These are phyloP conservation scores for Curvularia hawaiiensis DNA, from an alignment of 2,329 filamentous ascomycete genomes.

Conservation along the genomic window DNA sequence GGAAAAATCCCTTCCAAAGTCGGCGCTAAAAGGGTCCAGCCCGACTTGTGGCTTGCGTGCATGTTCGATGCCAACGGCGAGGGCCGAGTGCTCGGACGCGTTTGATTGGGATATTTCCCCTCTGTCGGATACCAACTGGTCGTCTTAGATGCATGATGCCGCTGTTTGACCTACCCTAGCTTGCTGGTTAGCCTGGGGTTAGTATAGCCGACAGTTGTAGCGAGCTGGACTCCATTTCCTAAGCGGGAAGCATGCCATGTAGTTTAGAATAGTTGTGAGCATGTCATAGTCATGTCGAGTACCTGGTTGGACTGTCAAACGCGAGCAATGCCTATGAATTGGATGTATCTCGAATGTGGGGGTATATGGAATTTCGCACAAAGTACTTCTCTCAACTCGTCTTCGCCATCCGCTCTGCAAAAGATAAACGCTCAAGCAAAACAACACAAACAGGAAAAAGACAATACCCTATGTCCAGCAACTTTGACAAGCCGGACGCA, in stretches of 20 bases:
- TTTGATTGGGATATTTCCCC: conserved; percentile 7
- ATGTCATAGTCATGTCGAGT: background rate
- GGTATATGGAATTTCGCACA: conserved; percentile 13
- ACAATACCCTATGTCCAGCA: conserved; percentile 8
- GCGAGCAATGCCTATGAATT: background rate
- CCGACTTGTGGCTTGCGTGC: conserved; percentile 38
- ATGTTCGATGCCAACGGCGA: conserved; percentile 19
- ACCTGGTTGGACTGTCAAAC: background rate
- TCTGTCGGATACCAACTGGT: background rate
- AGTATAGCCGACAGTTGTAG: background rate
- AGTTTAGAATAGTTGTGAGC: background rate
- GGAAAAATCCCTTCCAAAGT: background rate
- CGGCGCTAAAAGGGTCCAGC: conserved; percentile 29
- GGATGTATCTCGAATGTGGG: conserved; percentile 4
- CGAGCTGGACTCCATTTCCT: background rate
- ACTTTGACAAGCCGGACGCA: conserved; percentile 7
- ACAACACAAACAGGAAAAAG: background rate
- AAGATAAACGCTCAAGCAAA: background rate
- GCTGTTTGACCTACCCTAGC: background rate
- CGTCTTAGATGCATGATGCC: background rate
- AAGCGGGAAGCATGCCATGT: background rate
- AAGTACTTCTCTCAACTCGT: conserved; percentile 1
- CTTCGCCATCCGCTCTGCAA: background rate
- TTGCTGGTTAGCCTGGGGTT: background rate
- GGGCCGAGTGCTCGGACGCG: conserved; percentile 16